Evolutionary conservation across 805 yeast species (phyloP), one percentile per base, ranked within the genome.

Genomic region (Yamadazyma philogaea): DNA sequence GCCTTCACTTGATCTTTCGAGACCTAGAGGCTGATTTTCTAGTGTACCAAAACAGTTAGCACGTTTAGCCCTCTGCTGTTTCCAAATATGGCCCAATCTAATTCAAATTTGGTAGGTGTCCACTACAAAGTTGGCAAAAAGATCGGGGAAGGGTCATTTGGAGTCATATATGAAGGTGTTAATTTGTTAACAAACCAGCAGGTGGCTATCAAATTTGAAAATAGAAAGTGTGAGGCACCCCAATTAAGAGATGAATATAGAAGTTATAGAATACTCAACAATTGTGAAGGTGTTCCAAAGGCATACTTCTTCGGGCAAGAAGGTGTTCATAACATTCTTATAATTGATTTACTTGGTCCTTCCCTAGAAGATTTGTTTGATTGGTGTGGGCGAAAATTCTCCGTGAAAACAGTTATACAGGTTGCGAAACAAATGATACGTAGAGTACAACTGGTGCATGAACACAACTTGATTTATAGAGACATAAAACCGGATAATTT

Each of bases 211-310:
- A 85, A 85, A 61, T 85, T 85, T 57, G 95, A 84, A 22, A 20
- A 34, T 12, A 77, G 98, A 56, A 93, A 90, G 61, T 82, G 95
- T 30, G 99, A 93, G 56, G 96, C 98, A 7, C 99, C 99, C 6
- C 99, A 93, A 64, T 74, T 93, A 44, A 79, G 96, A 56, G 99
- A 93, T 63, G 95, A 85, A 60, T 85, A 82, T 61, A 71, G 87
- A 56, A 84, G 91, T 21, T 85, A 85, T 57, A 81, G 82, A 55
- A 82, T 81, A 34, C 69, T 85, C 45, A 79, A 79, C 48, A 84
- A 82, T 11, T 75, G 82, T 21, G 75, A 70, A 38, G 91, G 93
- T 15, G 81, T 85, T 36, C 95, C 95, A n/a, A 81, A 78, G 51
- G 91, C 88, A 11, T 85, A 84, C 60, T 85, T 84, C 61, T 85